Evolutionary conservation across 768 basidiomycete species (phyloP), one percentile per base, ranked within the genome.

Genomic region (Calocybe gangraenosa): DNA sequence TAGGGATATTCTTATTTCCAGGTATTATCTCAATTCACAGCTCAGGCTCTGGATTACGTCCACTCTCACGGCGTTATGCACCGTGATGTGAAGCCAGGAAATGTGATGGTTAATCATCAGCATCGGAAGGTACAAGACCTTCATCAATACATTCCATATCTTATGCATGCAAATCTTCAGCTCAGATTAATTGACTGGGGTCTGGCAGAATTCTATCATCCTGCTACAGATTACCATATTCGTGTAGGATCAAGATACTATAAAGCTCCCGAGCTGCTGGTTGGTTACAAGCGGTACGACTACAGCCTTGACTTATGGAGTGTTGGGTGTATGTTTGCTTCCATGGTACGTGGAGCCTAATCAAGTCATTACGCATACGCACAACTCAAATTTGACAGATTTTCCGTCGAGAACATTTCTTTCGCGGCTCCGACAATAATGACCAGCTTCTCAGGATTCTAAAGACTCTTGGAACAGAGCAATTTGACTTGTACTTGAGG

Each of bases 31-130:
- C 15, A 17, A 25, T 17, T 28, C 7, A 30, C 9, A 46, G 32
- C 20, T 11, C 33, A 63, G 72, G 84, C 84, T 1, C 67, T 87
- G 46, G 82, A 84, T 56, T 84, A 81, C 58, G 81, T 79, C 46
- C 84, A 87, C 55, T 79, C 81, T 7, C 74, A 79, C 49, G 84
- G 84, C 23, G 78, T 86, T 50, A 84, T 86, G 78, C 83, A 85
- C 58, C 70, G 83, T 32, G 64, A 66, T 35, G 60, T 64, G n/a
- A 65, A 64, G 40, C 62, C 65, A 31, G 59, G 79, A 51, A 87
- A 87, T 56, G 79, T 86, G 41, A 84, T 87, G 82, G 82, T 86
- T 44, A 81, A 87, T 63, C 75, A 79, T 58, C 70, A 76, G 46
- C 74, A 72, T 49, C 69, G 79, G 37, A 71, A 75, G 73, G 76